A percentile compares a stretch with the other conserved stretches of the same genome.
Evolutionary conservation across 352 stramenopile genomes (phyloP).

Genomic region (Detonula confervacea): DNA sequence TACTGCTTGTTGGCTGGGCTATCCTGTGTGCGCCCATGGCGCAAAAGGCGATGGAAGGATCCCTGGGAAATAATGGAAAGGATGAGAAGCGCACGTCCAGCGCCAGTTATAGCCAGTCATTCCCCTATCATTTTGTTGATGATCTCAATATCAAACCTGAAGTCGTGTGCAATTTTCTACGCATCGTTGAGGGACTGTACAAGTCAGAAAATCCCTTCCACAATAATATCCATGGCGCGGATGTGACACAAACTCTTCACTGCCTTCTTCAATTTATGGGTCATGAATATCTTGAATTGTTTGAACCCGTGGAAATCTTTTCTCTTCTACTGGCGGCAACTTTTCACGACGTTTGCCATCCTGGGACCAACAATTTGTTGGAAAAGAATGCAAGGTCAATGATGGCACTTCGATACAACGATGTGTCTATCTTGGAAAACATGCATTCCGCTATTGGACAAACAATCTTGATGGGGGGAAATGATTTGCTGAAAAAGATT

Average conservation of each 20-base stretch:
- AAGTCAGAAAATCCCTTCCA: slow-evolving; percentile 58
- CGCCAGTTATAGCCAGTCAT: too few relatives aligned
- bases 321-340: slow-evolving; percentile 86
- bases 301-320: slow-evolving; percentile 51
- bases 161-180: slow-evolving; percentile 58
- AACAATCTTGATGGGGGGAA: slow-evolving; percentile 14
- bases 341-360: slow-evolving; percentile 91
- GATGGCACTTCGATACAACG: slow-evolving; percentile 92
- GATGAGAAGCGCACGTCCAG: background rate
- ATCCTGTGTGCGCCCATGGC: slow-evolving; percentile 57
- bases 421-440: slow-evolving; percentile 90
- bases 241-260: slow-evolving; percentile 67
- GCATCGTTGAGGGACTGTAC: slow-evolving; percentile 62
- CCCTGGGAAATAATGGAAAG: background rate
- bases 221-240: slow-evolving; percentile 71
- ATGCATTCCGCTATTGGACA: slow-evolving; percentile 70
- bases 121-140: slow-evolving; percentile 52
- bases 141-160: slow-evolving; percentile 42
- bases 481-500: too few relatives aligned
- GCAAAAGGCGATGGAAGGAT: slow-evolving; percentile 55
- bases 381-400: slow-evolving; percentile 87
- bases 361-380: slow-evolving; percentile 91
- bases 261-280: slow-evolving; percentile 50
- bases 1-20: slow-evolving; percentile 66
- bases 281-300: slow-evolving; percentile 12